Evolutionary conservation across 306 rosid species (phyloP).

Genomic region (Sechiopsis laciniata): DNA sequence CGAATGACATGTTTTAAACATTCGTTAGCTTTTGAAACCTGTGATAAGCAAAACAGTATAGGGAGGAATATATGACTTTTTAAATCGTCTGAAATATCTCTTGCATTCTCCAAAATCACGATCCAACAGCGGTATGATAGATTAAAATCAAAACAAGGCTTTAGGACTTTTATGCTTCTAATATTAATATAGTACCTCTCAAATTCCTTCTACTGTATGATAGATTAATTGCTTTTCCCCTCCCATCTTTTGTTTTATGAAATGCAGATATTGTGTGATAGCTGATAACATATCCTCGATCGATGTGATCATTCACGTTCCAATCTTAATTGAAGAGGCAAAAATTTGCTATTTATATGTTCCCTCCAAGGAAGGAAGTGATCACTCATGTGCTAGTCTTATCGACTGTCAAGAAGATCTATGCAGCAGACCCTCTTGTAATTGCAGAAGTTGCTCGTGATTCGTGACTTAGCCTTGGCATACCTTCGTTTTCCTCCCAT

Average conservation of each 20-base stretch:
- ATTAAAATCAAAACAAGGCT: background rate
- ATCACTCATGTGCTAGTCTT: background rate
- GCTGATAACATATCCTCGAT: constrained; percentile 94
- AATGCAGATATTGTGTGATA: constrained; percentile 72
- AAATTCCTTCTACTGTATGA: too few relatives aligned
- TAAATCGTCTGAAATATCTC: background rate
- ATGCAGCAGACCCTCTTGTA: too few relatives aligned
- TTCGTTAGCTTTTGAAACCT: background rate
- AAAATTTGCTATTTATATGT: constrained; percentile 77
- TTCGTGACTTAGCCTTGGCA: too few relatives aligned
- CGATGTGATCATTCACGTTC: constrained; percentile 91
- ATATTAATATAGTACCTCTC: background rate
- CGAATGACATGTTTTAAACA: background rate
- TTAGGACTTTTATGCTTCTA: background rate
- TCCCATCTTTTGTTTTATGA: background rate
- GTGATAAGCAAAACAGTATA: background rate
- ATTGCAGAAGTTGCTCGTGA: too few relatives aligned
- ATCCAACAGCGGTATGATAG: background rate
- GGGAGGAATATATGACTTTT: background rate
- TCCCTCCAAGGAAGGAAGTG: constrained; percentile 75
- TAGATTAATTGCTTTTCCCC: too few relatives aligned
- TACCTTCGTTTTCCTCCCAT: too few relatives aligned
- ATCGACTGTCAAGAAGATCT: too few relatives aligned
- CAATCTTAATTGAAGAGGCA: constrained; percentile 77
- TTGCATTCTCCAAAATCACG: background rate